Base-by-base conservation (phyloP, 1,284 basidiomycete genomes). In the Vanrija pseudolonga region DNA sequence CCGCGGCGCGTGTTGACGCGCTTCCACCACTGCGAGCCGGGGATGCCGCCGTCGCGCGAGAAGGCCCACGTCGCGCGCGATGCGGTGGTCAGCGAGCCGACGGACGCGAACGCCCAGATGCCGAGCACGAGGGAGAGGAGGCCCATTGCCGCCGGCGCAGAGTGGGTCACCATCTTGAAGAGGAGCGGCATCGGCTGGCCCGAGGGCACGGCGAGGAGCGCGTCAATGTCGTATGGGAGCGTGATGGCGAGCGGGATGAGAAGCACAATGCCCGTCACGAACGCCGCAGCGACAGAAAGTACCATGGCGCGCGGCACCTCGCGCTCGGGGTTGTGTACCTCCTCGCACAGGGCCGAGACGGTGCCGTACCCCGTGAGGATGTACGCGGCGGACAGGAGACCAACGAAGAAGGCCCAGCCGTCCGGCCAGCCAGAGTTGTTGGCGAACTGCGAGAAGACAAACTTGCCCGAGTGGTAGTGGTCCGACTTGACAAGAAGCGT, bases 91-190 rank as follows among this genome's bases (percentile, higher is more conserved):
- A 78, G 62, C 14, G 74, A 72, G 2, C 77, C 78, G 41, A 79
- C 71, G 7, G 73, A 69, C 9, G 78, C 77, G 55, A 79, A 78
- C 12, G 73, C 57, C 60, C 73, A 76, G 46, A 78, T 74, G 22
- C 76, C 76, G 44, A 79, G 68, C 55, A 79, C 67, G 38, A 78
- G 66, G 60, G 79, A 77, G 2, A 78, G 65, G 15, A 79, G 55
- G 11, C 77, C 77, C 26, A 79, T 72, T 2, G 74, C 78, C 0
- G 76, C 77, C 4, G 70, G 72, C 2, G 71, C 51, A 24, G 67
- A 70, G 17, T 76, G 74, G 0, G 76, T 78, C 17, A 76, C 77
- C 2, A 64, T 63, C 47, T 74, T 74, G 67, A 78, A 78, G 15
- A 77, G 60, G 5, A 76, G 59, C 1, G 76, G 73, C 58, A 79